A percentile compares a stretch with the other conserved stretches of the same genome.
Conservation (phyloP, 176 grass and related monocot species). For the Oryza brachyantha region DNA sequence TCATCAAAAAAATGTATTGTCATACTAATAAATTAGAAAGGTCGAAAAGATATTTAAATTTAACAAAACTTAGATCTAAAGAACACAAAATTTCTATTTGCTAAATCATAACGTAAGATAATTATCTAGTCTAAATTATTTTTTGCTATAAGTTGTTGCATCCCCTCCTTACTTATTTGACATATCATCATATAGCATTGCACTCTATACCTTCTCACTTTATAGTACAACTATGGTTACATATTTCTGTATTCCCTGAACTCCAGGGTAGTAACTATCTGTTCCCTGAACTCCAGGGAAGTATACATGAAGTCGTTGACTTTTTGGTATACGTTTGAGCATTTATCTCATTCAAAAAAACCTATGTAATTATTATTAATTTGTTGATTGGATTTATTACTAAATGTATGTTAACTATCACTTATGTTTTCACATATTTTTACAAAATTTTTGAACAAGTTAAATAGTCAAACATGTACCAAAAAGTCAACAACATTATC, state of each 20-base stretch:
- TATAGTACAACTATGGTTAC: not conserved
- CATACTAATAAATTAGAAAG: constrained; percentile 13
- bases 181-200: not conserved
- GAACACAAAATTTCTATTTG: not conserved
- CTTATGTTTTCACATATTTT: too few relatives aligned
- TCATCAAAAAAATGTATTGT: too few relatives aligned
- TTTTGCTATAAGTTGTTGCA: constrained; percentile 29
- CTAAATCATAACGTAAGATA: constrained; percentile 19
- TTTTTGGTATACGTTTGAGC: too few relatives aligned
- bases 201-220: not conserved
- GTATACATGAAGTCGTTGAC: too few relatives aligned
- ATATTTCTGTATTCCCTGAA: not conserved
- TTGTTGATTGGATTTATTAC: too few relatives aligned
- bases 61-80: constrained; percentile 7
- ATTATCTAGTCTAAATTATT: constrained; percentile 93
- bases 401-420: too few relatives aligned
- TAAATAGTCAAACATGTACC: too few relatives aligned
- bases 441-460: too few relatives aligned
- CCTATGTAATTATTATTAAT: too few relatives aligned
- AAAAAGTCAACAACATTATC: too few relatives aligned
- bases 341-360: too few relatives aligned
- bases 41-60: constrained; percentile 9
- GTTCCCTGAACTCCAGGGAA: too few relatives aligned
- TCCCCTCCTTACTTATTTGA: not conserved
- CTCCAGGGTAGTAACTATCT: not conserved